Evolutionary conservation across 805 yeast species (phyloP).

Genomic region (Saccharomycopsis microspora): DNA sequence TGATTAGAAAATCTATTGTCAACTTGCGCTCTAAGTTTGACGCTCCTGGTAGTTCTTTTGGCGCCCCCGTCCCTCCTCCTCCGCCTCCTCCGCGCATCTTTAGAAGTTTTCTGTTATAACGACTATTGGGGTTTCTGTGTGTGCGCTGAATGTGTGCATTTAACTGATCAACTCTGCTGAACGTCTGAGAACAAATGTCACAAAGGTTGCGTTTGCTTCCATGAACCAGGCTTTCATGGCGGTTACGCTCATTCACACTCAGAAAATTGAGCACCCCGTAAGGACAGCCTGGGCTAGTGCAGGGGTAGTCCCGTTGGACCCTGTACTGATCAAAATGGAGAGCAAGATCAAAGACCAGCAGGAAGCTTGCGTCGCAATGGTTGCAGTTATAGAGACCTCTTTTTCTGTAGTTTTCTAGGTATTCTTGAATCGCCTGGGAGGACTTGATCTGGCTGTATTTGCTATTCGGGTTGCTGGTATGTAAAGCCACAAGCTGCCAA

Average conservation of each 20-base stretch:
- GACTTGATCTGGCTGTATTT: constrained; percentile 3
- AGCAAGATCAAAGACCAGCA: constrained; percentile 11
- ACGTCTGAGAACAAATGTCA: constrained; percentile 3
- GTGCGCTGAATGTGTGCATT: constrained; percentile 13
- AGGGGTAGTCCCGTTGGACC: constrained; percentile 6
- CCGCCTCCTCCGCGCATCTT: background rate
- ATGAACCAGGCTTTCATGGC: constrained; percentile 12
- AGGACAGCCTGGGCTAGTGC: constrained; percentile 6
- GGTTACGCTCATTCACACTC: constrained; percentile 8
- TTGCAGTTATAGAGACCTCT: constrained; percentile 25
- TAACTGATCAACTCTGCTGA: constrained; percentile 12
- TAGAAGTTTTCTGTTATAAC: constrained; percentile 17
- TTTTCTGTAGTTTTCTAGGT: constrained; percentile 19
- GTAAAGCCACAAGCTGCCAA: background rate
- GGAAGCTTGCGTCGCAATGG: constrained; percentile 10
- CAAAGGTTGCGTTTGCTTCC: constrained; percentile 12
- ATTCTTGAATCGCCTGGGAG: constrained; percentile 4
- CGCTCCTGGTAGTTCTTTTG: too few species aligned
- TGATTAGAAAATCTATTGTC: too few species aligned
- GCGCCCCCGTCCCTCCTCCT: too few species aligned
- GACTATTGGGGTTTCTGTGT: constrained; percentile 10
- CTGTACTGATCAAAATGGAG: constrained; percentile 12
- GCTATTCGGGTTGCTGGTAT: constrained; percentile 3
- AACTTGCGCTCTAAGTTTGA: too few species aligned
- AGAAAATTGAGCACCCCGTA: constrained; percentile 12